Percentiles rank a stretch among this genome's conserved stretches.
These are phyloP conservation scores for Rosa persica DNA, from an alignment of 306 rosid species.

Conservation along the genomic window DNA sequence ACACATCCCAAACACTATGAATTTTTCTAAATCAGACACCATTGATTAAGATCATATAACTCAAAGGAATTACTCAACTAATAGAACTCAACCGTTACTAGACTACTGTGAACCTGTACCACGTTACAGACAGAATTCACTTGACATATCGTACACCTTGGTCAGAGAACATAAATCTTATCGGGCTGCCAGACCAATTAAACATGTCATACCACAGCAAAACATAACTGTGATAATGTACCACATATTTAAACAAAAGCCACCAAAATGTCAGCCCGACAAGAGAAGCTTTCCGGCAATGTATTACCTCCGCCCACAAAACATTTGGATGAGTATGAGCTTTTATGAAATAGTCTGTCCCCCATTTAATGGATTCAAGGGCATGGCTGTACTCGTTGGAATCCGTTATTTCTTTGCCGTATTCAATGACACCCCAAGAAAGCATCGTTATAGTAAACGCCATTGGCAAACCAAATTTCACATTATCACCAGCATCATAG, in stretches of 20 bases:
- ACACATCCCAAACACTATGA: background rate
- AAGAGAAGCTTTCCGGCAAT: background rate
- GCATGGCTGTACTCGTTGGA: conserved; percentile 75
- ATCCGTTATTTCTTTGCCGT: conserved; percentile 35
- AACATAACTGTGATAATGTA: background rate
- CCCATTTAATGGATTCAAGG: conserved; percentile 88
- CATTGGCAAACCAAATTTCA: conserved; percentile 87
- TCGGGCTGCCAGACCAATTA: background rate
- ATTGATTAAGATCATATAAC: background rate
- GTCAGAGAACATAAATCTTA: background rate
- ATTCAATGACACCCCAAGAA: conserved; percentile 77
- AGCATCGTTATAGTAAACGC: conserved; percentile 81
- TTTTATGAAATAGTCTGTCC: conserved; percentile 84
- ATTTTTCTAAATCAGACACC: background rate
- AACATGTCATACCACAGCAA: background rate
- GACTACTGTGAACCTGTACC: background rate
- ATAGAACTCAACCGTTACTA: background rate
- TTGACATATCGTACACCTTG: background rate
- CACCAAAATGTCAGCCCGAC: background rate
- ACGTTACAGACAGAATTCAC: background rate
- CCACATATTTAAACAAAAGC: background rate
- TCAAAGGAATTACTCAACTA: background rate
- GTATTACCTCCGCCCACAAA: conserved; percentile 63
- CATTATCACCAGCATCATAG: conserved; percentile 90
- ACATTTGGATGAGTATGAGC: conserved; percentile 75